Evolutionary conservation across 768 basidiomycete genomes (phyloP).

Genomic region (Auricularia sp.): DNA sequence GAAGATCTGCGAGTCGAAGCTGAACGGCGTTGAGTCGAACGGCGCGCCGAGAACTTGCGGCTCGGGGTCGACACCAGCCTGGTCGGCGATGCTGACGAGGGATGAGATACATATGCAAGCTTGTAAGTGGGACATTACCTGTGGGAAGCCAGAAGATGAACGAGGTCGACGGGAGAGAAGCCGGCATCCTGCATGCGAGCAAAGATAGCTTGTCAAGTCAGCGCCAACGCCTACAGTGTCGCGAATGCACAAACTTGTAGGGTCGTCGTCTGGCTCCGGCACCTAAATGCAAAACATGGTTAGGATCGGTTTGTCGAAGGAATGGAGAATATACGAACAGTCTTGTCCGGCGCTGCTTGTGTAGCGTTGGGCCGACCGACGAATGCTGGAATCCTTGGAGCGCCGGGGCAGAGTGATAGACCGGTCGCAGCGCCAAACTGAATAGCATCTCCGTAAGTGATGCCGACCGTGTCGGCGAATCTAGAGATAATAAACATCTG

Average conservation of each 20-base stretch:
- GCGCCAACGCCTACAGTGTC: conserved; percentile 8
- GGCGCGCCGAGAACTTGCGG: conserved; percentile 24
- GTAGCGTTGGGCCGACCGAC: no score
- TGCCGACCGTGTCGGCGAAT: conserved; percentile 18
- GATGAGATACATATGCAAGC: neutral
- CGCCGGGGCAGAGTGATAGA: conserved; percentile 9
- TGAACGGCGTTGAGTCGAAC: conserved; percentile 36
- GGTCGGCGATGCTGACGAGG: neutral
- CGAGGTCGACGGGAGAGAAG: conserved; percentile 14
- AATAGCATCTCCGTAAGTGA: conserved; percentile 23
- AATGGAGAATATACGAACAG: no score
- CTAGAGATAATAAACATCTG: no score
- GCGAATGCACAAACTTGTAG: conserved; percentile 8
- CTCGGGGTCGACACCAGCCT: neutral
- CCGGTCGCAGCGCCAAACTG: conserved; percentile 38
- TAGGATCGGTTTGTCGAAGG: no score
- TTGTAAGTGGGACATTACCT: conserved; percentile 10
- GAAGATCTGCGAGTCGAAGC: conserved; percentile 39
- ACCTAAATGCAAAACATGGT: no score
- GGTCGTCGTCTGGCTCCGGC: no score
- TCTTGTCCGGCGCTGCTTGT: no score
- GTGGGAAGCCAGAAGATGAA: conserved; percentile 16
- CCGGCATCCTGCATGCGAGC: conserved; percentile 14
- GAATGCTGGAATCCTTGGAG: no score
- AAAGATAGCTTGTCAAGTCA: conserved; percentile 6